A percentile compares a stretch with the other conserved stretches of the same genome.
phyloP scores from a whole-genome alignment of 1,284 basidiomycete species.

The Erythrobasidium hasegawianum region DNA sequence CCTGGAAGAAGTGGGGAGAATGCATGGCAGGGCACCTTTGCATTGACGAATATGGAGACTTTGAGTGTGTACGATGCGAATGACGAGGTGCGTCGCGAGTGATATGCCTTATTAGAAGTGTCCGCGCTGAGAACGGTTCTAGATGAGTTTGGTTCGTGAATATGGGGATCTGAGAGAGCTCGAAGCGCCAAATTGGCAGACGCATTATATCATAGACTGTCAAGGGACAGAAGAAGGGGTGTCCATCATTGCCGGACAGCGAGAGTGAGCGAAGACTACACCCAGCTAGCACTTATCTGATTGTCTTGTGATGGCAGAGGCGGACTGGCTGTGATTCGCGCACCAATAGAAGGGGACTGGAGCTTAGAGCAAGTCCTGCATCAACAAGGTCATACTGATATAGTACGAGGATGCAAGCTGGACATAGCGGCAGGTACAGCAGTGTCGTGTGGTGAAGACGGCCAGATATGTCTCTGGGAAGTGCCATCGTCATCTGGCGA shows the following conservation, averaged over 20 bases:
- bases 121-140: background rate
- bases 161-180: conserved; percentile 1
- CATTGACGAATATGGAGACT: conserved; percentile 43
- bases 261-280: conserved; percentile 35
- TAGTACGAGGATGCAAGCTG: conserved; percentile 39
- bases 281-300: too few species aligned
- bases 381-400: conserved; percentile 40
- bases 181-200: conserved; percentile 37
- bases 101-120: background rate
- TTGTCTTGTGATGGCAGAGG: too few species aligned
- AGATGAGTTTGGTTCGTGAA: conserved; percentile 8
- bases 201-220: conserved; percentile 37
- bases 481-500: background rate
- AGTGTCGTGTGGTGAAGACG: conserved; percentile 42
- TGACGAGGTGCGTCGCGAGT: conserved; percentile 37
- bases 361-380: conserved; percentile 39
- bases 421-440: conserved; percentile 36
- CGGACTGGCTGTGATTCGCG: conserved; percentile 40
- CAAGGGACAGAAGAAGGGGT: conserved; percentile 25
- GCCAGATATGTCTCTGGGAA: conserved; percentile 40
- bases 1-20: conserved; percentile 8
- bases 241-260: conserved; percentile 36
- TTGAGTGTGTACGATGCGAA: conserved; percentile 40
- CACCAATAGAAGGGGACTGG: conserved; percentile 37
- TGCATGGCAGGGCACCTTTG: conserved; percentile 36